Evolutionary conservation across 176 grass and related monocot genomes (phyloP).

Genomic region (Oryza brachyantha): DNA sequence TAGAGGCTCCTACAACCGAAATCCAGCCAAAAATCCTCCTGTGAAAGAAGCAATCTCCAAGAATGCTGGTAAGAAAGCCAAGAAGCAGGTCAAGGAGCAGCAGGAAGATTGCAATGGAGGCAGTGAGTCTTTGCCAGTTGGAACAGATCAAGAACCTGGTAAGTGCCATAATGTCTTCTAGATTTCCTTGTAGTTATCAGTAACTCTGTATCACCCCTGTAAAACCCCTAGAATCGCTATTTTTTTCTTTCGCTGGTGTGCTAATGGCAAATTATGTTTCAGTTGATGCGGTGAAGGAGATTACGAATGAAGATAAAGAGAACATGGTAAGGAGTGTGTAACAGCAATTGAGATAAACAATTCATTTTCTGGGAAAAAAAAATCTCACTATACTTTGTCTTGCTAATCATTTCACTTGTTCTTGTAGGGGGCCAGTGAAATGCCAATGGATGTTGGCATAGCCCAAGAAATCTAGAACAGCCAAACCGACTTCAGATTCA

Average conservation of each 20-base stretch:
- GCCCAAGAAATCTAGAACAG: slow-evolving; percentile 44
- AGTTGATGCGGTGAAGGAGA: slow-evolving; percentile 43
- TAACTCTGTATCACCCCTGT: background rate
- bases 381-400: background rate
- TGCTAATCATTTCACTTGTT: slow-evolving; percentile 6
- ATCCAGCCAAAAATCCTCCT: slow-evolving; percentile 3
- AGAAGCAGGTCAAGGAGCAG: slow-evolving; percentile 45
- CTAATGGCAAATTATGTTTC: slow-evolving; percentile 14
- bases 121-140: slow-evolving; percentile 14
- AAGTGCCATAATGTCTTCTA: slow-evolving; percentile 15
- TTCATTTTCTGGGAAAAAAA: background rate
- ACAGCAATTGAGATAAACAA: background rate
- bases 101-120: slow-evolving; percentile 41
- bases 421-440: slow-evolving; percentile 44
- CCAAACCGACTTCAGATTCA: slow-evolving; percentile 61
- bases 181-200: background rate
- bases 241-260: background rate
- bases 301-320: slow-evolving; percentile 68
- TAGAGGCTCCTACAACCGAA: slow-evolving; percentile 50
- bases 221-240: background rate
- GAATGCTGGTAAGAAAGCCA: slow-evolving; percentile 41
- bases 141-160: slow-evolving; percentile 46
- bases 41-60: slow-evolving; percentile 41
- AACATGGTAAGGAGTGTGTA: slow-evolving; percentile 59
- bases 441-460: slow-evolving; percentile 27